These are phyloP conservation scores for Cornus florida DNA, from an alignment of 148 eudicot species.

Conservation along the genomic window DNA sequence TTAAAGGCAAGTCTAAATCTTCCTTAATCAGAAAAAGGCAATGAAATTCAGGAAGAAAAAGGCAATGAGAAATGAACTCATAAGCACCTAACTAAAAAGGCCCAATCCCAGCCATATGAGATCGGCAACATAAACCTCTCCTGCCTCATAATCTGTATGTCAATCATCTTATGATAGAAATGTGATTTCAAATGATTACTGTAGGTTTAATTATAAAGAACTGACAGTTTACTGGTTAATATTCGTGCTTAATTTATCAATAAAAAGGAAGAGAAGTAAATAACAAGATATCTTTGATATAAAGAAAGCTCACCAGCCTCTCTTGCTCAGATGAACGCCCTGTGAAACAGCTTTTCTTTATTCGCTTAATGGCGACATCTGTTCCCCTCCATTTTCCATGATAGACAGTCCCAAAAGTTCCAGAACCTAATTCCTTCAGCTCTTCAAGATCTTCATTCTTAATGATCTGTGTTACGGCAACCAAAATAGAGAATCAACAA, in stretches of 20 bases:
- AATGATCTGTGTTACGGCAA: slow-evolving; percentile 51
- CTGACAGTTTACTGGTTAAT: neutral
- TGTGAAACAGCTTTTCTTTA: slow-evolving; percentile 80
- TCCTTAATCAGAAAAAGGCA: neutral
- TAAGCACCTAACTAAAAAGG: neutral
- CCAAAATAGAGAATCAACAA: slow-evolving; percentile 11
- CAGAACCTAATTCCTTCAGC: slow-evolving; percentile 70
- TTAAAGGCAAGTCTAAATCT: neutral
- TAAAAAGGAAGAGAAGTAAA: neutral
- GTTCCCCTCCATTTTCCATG: slow-evolving; percentile 85
- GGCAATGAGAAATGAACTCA: neutral
- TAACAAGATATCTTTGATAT: neutral
- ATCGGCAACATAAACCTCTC: neutral
- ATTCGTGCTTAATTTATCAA: neutral
- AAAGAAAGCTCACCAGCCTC: slow-evolving; percentile 53
- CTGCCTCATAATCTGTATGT: neutral
- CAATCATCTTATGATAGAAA: neutral
- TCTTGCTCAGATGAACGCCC: slow-evolving; percentile 93
- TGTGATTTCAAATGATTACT: neutral
- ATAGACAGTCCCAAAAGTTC: slow-evolving; percentile 75
- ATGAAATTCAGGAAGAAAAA: neutral
- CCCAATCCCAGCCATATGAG: neutral
- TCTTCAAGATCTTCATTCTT: slow-evolving; percentile 70
- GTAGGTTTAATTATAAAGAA: neutral
- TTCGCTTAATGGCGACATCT: slow-evolving; percentile 75